phyloP scores from a whole-genome alignment of 768 basidiomycete genomes.

The Russula earlei region DNA sequence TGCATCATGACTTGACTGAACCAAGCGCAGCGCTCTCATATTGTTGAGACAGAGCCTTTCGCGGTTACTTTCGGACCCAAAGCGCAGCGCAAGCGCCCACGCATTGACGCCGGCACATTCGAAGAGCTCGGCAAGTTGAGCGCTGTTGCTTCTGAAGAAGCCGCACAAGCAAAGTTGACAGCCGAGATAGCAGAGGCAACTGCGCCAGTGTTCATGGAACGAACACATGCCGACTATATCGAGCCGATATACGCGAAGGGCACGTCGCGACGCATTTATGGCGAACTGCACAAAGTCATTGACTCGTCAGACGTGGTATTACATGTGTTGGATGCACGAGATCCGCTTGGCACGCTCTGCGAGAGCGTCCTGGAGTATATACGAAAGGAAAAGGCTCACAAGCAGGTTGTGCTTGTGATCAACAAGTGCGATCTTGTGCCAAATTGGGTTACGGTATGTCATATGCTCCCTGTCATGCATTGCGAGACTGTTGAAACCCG shows the following conservation, averaged over 20 bases:
- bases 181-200: constrained; percentile 42
- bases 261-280: constrained; percentile 91
- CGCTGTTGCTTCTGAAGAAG: constrained; percentile 45
- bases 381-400: constrained; percentile 93
- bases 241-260: constrained; percentile 95
- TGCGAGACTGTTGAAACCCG: background rate
- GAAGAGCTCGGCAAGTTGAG: constrained; percentile 76
- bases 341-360: constrained; percentile 92
- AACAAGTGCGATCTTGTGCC: constrained; percentile 99
- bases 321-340: constrained; percentile 91
- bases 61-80: constrained; percentile 92
- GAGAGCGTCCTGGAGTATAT: constrained; percentile 89
- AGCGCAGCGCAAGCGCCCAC: constrained; percentile 85
- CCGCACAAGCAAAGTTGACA: constrained; percentile 33
- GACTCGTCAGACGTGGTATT: constrained; percentile 96
- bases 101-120: constrained; percentile 81
- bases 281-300: constrained; percentile 97
- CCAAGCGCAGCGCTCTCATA: constrained; percentile 65
- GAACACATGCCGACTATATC: constrained; percentile 66
- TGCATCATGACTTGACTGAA: background rate
- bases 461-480: background rate
- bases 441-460: constrained; percentile 95
- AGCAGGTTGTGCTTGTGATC: constrained; percentile 91
- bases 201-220: constrained; percentile 33
- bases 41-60: constrained; percentile 95